Evolutionary conservation across 768 basidiomycete species (phyloP).

Genomic region (Leucocoprinus sp.): DNA sequence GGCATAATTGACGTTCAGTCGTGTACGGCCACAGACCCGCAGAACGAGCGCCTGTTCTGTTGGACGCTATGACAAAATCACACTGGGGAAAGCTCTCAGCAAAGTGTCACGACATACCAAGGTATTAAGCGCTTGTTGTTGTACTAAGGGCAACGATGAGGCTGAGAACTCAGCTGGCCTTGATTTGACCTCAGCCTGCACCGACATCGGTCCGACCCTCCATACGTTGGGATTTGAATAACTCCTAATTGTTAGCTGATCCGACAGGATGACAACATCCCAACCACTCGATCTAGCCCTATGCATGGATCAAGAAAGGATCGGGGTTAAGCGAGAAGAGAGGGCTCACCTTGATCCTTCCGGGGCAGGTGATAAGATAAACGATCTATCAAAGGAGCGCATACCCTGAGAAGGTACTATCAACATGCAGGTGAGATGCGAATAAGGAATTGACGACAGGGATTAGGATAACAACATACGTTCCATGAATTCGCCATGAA

Average conservation of each 20-base stretch:
- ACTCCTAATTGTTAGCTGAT: conserved; percentile 75
- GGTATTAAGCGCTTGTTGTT: conserved; percentile 42
- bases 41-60: conserved; percentile 63
- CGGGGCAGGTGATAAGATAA: conserved; percentile 74
- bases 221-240: conserved; percentile 81
- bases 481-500: conserved; percentile 91
- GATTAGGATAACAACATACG: conserved; percentile 31
- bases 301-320: conserved; percentile 7
- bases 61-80: conserved; percentile 43
- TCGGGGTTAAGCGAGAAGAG: background rate
- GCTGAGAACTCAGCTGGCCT: conserved; percentile 21
- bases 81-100: conserved; percentile 1
- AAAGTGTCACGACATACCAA: conserved; percentile 43
- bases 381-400: conserved; percentile 90
- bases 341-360: conserved; percentile 73
- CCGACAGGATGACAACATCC: conserved; percentile 86
- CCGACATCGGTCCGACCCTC: conserved; percentile 63
- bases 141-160: conserved; percentile 28
- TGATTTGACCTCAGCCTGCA: conserved; percentile 43
- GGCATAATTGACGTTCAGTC: conserved; percentile 71
- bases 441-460: background rate
- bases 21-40: conserved; percentile 64
- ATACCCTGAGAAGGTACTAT: conserved; percentile 51
- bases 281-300: conserved; percentile 80
- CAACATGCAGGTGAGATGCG: conserved; percentile 6